Evolutionary conservation across 1,284 basidiomycete species (phyloP), one percentile per base, ranked within the genome.

Genomic region (Cutaneotrichosporon sp.): DNA sequence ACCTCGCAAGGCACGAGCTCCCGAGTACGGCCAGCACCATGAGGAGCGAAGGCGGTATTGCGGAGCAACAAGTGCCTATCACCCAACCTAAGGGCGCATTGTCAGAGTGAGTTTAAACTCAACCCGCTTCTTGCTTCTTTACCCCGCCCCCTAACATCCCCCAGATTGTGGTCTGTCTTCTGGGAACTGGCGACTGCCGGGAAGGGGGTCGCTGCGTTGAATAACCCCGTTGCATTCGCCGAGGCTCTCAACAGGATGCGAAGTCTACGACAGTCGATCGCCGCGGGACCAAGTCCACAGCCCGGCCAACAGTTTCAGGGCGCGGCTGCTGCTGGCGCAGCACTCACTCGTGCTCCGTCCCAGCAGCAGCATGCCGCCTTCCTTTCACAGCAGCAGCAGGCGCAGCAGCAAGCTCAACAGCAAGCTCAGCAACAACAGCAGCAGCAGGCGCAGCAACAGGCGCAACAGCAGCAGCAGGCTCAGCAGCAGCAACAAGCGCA

Each of bases 121-220:
- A n/a, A n/a, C n/a, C n/a, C 26, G 12, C 24, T 16, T 14, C 27
- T 17, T 14, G 8, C 16, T n/a, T 26, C 12, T 4, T n/a, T 3
- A 12, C 25, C 10, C n/a, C n/a, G 24, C 12, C 26, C 6, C 22
- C 55, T 57, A 22, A 61, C 38, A 27, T 22, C 4, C 11, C 19
- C 20, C 46, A 75, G 74, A 48, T 71, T 74, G 65, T 77, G 76
- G 76, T 59, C 64, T 17, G 66, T 72, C 8, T 77, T 76, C 46
- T 75, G 73, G 71, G 76, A 77, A 32, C 63, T 73, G 2, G 75
- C 75, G 41, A 71, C 66, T 17, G 69, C 67, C 8, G 68, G 72
- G 0, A 75, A 74, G 46, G 67, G 68, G 2, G 66, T 62, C 3
- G 64, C 67, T 39, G 72, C 68, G 1, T 65, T 71, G 12, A 64